These are phyloP conservation scores for Echria macrotheca DNA, from an alignment of 495 filamentous ascomycete genomes.

Conservation along the genomic window DNA sequence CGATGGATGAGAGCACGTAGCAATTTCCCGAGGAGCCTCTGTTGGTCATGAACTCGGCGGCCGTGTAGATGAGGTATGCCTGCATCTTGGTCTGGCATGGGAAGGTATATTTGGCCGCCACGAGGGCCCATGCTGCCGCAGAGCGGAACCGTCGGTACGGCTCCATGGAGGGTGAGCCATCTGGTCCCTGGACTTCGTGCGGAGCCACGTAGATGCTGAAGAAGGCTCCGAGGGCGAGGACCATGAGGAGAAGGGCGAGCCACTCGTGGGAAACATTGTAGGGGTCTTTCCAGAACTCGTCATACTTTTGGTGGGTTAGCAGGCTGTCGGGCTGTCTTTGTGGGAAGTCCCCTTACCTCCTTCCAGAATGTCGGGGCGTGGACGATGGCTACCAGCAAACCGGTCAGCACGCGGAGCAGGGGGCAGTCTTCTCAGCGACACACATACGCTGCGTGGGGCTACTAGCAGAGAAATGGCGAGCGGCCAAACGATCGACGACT, in stretches of 20 bases:
- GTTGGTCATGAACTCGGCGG: slow-evolving; percentile 41
- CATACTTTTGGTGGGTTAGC: no score
- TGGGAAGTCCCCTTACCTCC: no score
- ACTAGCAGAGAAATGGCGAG: slow-evolving; percentile 45
- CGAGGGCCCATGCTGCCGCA: slow-evolving; percentile 35
- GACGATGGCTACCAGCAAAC: slow-evolving; percentile 41
- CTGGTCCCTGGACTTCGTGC: slow-evolving; percentile 34
- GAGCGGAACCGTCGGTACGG: slow-evolving; percentile 33
- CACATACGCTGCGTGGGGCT: slow-evolving; percentile 38
- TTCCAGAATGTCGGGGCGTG: slow-evolving; percentile 41
- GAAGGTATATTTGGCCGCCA: slow-evolving; percentile 42
- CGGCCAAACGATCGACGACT: slow-evolving; percentile 38
- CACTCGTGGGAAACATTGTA: slow-evolving; percentile 32
- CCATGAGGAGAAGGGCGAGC: slow-evolving; percentile 40
- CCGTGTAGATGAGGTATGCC: slow-evolving; percentile 43
- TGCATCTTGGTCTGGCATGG: slow-evolving; percentile 42
- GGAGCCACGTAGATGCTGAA: slow-evolving; percentile 34
- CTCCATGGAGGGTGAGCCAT: slow-evolving; percentile 26
- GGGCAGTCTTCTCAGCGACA: neutral
- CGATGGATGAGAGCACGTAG: slow-evolving; percentile 43
- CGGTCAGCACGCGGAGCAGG: no score
- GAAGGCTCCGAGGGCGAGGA: slow-evolving; percentile 36
- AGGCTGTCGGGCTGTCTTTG: no score
- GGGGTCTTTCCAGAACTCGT: slow-evolving; percentile 42
- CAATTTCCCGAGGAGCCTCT: slow-evolving; percentile 40